Conservation (phyloP, 2,329 filamentous ascomycete genomes). For the Alternaria arborescens region DNA sequence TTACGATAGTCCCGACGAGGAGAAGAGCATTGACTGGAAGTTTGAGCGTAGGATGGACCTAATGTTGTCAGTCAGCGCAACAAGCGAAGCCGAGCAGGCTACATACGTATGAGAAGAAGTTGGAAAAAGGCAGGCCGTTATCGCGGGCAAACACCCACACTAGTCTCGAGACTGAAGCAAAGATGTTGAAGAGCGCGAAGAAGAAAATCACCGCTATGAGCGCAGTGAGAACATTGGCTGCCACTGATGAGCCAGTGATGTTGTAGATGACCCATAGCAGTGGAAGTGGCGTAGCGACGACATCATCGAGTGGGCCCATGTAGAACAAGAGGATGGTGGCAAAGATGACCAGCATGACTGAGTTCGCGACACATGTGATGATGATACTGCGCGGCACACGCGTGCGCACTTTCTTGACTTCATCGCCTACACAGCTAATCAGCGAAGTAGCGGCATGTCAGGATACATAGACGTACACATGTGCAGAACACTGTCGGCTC, state of each 20-base stretch:
- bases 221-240: conserved; percentile 53
- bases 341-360: conserved; percentile 54
- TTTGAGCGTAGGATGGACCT: conserved; percentile 40
- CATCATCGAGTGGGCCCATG: conserved; percentile 51
- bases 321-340: conserved; percentile 56
- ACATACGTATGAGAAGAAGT: conserved; percentile 41
- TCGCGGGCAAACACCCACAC: conserved; percentile 62
- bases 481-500: conserved; percentile 60
- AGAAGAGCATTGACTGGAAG: conserved; percentile 38
- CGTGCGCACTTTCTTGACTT: conserved; percentile 53
- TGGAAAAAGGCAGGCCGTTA: conserved; percentile 54
- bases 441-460: not conserved
- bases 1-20: conserved; percentile 39
- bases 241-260: conserved; percentile 52
- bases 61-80: not conserved
- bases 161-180: conserved; percentile 59
- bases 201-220: conserved; percentile 52
- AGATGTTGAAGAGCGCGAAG: conserved; percentile 53
- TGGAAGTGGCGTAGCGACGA: conserved; percentile 28
- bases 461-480: conserved; percentile 30
- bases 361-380: conserved; percentile 52
- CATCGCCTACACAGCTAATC: conserved; percentile 29
- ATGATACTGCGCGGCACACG: conserved; percentile 53
- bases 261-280: conserved; percentile 53
- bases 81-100: not conserved